A percentile compares a stretch with the other conserved stretches of the same genome.
Evolutionary conservation across 192 early-diverging fungal genomes (phyloP).

Genomic region (Gryganskiella cystojenkinii): DNA sequence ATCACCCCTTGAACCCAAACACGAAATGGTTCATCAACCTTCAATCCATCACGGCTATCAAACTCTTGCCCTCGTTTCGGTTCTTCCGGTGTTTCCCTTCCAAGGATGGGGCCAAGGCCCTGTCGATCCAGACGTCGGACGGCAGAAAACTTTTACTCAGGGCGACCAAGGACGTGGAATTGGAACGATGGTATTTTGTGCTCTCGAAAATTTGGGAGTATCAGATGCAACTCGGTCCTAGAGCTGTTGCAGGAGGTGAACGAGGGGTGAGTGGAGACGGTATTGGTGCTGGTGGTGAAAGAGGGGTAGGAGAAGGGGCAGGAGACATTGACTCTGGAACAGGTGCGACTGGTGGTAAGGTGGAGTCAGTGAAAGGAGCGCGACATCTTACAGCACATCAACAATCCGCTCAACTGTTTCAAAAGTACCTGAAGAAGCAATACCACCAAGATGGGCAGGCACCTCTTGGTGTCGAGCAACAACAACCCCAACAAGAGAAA

Average conservation of each 20-base stretch:
- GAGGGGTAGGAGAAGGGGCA: not conserved
- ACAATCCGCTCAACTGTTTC: conserved; percentile 34
- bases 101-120: not conserved
- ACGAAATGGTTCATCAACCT: conserved; percentile 43
- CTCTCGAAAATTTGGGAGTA: conserved; percentile 31
- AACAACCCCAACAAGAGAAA: not conserved
- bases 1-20: conserved; percentile 38
- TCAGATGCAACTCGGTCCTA: not conserved
- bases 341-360: not conserved
- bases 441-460: conserved; percentile 6
- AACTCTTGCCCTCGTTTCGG: conserved; percentile 7
- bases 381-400: conserved; percentile 34
- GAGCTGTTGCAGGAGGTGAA: too few species aligned
- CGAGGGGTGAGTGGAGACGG: not conserved
- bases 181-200: conserved; percentile 43
- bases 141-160: conserved; percentile 19
- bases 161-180: conserved; percentile 33
- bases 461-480: not conserved
- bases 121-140: conserved; percentile 25
- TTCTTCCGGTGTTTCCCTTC: conserved; percentile 14
- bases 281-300: too few species aligned
- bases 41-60: conserved; percentile 11
- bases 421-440: conserved; percentile 34
- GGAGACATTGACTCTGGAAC: not conserved
- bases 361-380: not conserved